A percentile compares a stretch with the other conserved stretches of the same genome.
These are phyloP conservation scores for Talaromyces rugulosus DNA, from an alignment of 2,329 filamentous ascomycete species.

Conservation along the genomic window DNA sequence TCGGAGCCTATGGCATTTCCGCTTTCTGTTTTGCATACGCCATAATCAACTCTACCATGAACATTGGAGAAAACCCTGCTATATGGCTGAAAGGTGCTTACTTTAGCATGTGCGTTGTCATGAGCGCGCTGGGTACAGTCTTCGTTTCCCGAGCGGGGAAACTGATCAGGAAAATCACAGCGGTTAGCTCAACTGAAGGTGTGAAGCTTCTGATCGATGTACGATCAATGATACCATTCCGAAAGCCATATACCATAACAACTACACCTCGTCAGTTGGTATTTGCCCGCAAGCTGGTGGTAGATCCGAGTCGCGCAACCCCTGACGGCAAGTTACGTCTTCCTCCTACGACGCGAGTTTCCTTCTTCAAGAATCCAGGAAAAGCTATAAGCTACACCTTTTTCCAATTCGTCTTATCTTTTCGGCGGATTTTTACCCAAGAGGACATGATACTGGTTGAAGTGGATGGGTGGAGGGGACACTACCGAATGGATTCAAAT, in stretches of 20 bases:
- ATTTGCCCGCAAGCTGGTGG: constrained; percentile 29
- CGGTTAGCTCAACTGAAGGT: constrained; percentile 38
- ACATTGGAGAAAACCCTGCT: constrained; percentile 49
- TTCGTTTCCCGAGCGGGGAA: constrained; percentile 56
- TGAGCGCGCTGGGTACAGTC: constrained; percentile 57
- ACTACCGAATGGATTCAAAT: constrained; percentile 34
- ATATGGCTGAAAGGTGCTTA: constrained; percentile 58
- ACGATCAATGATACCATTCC: constrained; percentile 35
- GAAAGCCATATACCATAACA: constrained; percentile 30
- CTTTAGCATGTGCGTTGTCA: constrained; percentile 55
- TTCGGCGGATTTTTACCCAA: constrained; percentile 36
- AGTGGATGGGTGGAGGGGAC: constrained; percentile 30
- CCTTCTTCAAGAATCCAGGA: constrained; percentile 31
- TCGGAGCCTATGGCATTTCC: constrained; percentile 56
- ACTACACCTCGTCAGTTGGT: constrained; percentile 30
- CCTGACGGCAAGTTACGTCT: constrained; percentile 6
- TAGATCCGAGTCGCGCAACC: constrained; percentile 21
- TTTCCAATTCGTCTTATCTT: constrained; percentile 30
- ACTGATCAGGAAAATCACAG: constrained; percentile 56
- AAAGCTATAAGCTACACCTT: constrained; percentile 26
- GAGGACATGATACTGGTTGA: constrained; percentile 38
- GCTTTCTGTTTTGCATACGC: constrained; percentile 52
- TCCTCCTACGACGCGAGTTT: constrained; percentile 14
- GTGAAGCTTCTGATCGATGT: constrained; percentile 33
- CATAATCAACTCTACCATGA: constrained; percentile 48